A percentile compares a stretch with the other conserved stretches of the same genome.
phyloP scores from a whole-genome alignment of 2,329 filamentous ascomycete species.

The Venturia aucupariae region DNA sequence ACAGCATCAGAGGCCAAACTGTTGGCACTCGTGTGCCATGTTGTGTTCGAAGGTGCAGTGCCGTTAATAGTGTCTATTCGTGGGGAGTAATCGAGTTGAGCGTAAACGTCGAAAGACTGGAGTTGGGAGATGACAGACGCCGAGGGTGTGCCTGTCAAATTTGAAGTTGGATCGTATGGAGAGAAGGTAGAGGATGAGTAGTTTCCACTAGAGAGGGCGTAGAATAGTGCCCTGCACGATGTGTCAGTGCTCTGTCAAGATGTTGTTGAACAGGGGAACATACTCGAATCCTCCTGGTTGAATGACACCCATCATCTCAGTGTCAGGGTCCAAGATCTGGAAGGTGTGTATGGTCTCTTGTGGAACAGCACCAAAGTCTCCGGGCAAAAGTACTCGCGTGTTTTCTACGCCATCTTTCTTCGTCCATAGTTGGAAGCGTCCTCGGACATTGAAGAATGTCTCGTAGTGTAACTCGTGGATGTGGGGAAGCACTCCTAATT shows the following conservation, averaged over 20 bases:
- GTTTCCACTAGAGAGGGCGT: slow-evolving; percentile 29
- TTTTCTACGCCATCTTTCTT: slow-evolving; percentile 25
- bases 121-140: slow-evolving; percentile 27
- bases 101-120: slow-evolving; percentile 35
- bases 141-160: slow-evolving; percentile 24
- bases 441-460: slow-evolving; percentile 39
- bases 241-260: not conserved
- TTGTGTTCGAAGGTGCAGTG: slow-evolving; percentile 22
- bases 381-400: slow-evolving; percentile 32
- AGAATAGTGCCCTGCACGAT: slow-evolving; percentile 30
- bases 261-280: not conserved
- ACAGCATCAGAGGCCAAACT: slow-evolving; percentile 23
- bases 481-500: slow-evolving; percentile 36
- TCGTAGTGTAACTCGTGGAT: slow-evolving; percentile 36
- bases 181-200: slow-evolving; percentile 28
- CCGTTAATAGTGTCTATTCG: slow-evolving; percentile 35
- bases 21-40: slow-evolving; percentile 34
- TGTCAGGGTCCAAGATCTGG: slow-evolving; percentile 39
- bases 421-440: slow-evolving; percentile 39
- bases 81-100: slow-evolving; percentile 32
- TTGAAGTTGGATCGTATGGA: slow-evolving; percentile 29
- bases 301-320: slow-evolving; percentile 38
- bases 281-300: slow-evolving; percentile 41
- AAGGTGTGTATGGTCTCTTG: slow-evolving; percentile 41
- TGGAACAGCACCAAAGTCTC: slow-evolving; percentile 39